These are phyloP conservation scores for Penicillium rolfsii DNA, from an alignment of 2,329 filamentous ascomycete genomes.

Conservation along the genomic window DNA sequence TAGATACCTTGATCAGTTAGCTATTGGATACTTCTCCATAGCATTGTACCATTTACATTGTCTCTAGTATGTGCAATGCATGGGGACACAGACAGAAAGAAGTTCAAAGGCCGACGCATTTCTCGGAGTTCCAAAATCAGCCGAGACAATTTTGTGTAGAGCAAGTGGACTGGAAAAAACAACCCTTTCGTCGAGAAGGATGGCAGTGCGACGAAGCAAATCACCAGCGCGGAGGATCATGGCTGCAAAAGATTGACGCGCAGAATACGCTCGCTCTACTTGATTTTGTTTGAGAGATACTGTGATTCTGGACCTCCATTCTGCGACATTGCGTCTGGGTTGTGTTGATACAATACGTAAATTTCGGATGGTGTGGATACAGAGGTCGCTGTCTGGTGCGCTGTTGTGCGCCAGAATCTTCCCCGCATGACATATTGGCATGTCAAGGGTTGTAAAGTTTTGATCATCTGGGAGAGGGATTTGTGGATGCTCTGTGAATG, in stretches of 20 bases:
- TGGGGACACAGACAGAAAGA: neutral
- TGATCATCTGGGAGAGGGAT: slow-evolving; percentile 39
- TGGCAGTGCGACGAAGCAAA: slow-evolving; percentile 62
- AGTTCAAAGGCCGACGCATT: slow-evolving; percentile 57
- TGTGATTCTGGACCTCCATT: slow-evolving; percentile 69
- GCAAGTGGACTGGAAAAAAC: slow-evolving; percentile 58
- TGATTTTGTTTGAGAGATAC: slow-evolving; percentile 20
- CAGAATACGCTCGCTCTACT: slow-evolving; percentile 44
- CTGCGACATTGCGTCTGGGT: slow-evolving; percentile 68
- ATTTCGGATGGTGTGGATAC: slow-evolving; percentile 43
- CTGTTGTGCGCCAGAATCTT: slow-evolving; percentile 45
- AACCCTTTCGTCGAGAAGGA: slow-evolving; percentile 53
- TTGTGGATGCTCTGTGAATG: slow-evolving; percentile 34
- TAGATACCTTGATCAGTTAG: neutral
- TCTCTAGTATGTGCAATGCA: neutral
- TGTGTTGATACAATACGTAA: slow-evolving; percentile 48
- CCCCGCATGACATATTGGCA: slow-evolving; percentile 44
- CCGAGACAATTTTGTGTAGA: slow-evolving; percentile 59
- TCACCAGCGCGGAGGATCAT: slow-evolving; percentile 52
- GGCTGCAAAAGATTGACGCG: slow-evolving; percentile 59
- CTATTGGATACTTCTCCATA: neutral
- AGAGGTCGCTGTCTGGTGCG: slow-evolving; percentile 42
- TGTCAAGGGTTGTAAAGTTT: slow-evolving; percentile 42
- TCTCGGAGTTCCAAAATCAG: slow-evolving; percentile 61
- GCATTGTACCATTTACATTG: neutral